Base-by-base conservation (phyloP, 495 filamentous ascomycete genomes). In the Xylaria castorea region DNA sequence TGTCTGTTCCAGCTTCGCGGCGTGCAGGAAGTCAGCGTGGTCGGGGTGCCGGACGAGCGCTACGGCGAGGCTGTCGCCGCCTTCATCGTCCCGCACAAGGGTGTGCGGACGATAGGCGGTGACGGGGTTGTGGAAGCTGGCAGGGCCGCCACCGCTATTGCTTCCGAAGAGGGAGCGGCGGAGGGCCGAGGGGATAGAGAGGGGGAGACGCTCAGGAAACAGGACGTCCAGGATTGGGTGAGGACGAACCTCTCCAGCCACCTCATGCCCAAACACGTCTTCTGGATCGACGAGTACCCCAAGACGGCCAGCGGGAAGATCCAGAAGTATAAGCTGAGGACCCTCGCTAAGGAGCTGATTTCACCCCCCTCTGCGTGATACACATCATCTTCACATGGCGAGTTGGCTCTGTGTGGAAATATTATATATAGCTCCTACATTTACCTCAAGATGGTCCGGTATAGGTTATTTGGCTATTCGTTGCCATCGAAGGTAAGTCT, bases 241-340 rank as follows among this genome's bases (percentile, higher is more conserved):
- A 82, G 86, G 44, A 83, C 83, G 74, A 87, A 87, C 58, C 80
- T 99, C 71, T 94, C 92, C 62, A 83, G 87, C 75, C 95, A 98
- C 84, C 84, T 85, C 87, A 94, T 93, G 65, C 96, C 96, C 0
- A 97, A 95, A 80, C 89, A 97, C 80, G 90, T 98, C 42, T 98
- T 97, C 81, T 97, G 93, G 86, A 84, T 92, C 2, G 87, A 90
- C 0, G 85, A 88, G 11, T 96, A 93, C 76, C 96, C 96, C 9
- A 98, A 97, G 86, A 99, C 96, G 27, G 92, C 94, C 25, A 97
- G 94, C 79, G 96, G 96, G 40, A 99, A 99, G 87, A 96, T 99
- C 53, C 94, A 97, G 84, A 98, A 97, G 81, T 98, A 92, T 81
- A 97, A 93, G 80, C 82, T 99, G 76, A 88, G 87, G 79, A 91